Evolutionary conservation across 2,329 filamentous ascomycete species (phyloP), one percentile per base, ranked within the genome.

Genomic region (Trichoderma guizhouense): DNA sequence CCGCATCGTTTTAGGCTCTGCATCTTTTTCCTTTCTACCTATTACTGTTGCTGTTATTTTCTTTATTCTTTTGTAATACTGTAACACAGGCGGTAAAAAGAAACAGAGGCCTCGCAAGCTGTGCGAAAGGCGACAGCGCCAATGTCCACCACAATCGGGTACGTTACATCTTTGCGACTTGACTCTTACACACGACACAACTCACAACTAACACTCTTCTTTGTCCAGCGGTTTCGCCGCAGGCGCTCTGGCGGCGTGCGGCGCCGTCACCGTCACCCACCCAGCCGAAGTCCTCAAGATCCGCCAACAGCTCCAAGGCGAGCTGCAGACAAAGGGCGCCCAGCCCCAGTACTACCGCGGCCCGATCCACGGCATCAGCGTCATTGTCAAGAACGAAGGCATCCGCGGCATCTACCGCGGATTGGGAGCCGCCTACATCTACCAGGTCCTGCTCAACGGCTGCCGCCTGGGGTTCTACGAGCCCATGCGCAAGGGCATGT

Each of bases 281-380:
- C 95, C 95, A 71, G 98, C 98, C 84, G 96, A 99, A 84, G 98
- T 95, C 14, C 94, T 99, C 81, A 99, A 99, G 89, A 98, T 98
- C 80, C 93, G 95, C 92, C 95, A 99, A 88, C 96, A 99, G 85
- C 83, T 99, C 70, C 96, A 99, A 83, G 96, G 96, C 82, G 96
- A 99, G 83, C 89, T 99, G 70, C 94, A 98, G 79, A 86, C 91
- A 72, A 97, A 95, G 81, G 90, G 90, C 76, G 90, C 94, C 80
- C 93, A 95, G 72, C 92, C 92, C 75, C 92, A 94, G 78, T 88
- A 97, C 84, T 99, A 99, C 85, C 91, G 89, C 74, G 96, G 96
- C 39, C 95, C 97, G 34, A 84, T 98, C 75, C 96, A 99, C 81
- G 96, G 95, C 76, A 92, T 98, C 68, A 89, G 90, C 73, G 93